Evolutionary conservation across 1,284 basidiomycete genomes (phyloP), one percentile per base, ranked within the genome.

Genomic region (Trametes polyzona): DNA sequence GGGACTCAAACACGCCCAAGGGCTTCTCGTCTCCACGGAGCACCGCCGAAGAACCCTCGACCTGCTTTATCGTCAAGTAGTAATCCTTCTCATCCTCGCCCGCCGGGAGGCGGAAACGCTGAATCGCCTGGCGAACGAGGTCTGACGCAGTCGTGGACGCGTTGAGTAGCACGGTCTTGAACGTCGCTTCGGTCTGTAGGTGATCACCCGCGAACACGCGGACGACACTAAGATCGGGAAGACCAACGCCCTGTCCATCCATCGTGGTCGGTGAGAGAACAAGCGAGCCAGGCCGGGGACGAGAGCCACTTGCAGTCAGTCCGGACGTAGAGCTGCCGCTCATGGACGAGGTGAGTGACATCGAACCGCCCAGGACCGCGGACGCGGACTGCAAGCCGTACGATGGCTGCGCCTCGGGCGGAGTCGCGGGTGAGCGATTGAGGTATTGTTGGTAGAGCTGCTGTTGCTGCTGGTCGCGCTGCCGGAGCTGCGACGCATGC

Each of bases 141-240:
- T 98, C 96, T 0, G 80, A 75, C 0, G 93, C 85, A 0, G 88
- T 90, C 0, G 95, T 98, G 4, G 86, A 87, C 8, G 90, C 79
- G 68, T 96, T 98, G 59, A 98, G 83, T 19, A 98, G 75, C 0
- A 97, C 96, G 1, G 96, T 98, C 78, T 98, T 98, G 83, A 98
- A 99, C 0, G 95, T 97, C 3, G 95, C 93, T 64, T 98, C 95
- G 1, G 93, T 93, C 69, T 95, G 87, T 52, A 95, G 69, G 61
- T 89, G 80, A 60, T 91, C 87, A 9, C 96, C 96, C 0, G 95
- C 95, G 70, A 99, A 98, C 41, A 99, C 87, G 17, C 96, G 90
- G 50, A 98, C 87, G 57, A 99, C 96, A 66, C 91, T 97, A 57
- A 98, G 83, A 63, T 96, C 89, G 0, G 93, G 93, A 7, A 92